Conservation (phyloP, 768 basidiomycete genomes). For the Baorangia bicolor region DNA sequence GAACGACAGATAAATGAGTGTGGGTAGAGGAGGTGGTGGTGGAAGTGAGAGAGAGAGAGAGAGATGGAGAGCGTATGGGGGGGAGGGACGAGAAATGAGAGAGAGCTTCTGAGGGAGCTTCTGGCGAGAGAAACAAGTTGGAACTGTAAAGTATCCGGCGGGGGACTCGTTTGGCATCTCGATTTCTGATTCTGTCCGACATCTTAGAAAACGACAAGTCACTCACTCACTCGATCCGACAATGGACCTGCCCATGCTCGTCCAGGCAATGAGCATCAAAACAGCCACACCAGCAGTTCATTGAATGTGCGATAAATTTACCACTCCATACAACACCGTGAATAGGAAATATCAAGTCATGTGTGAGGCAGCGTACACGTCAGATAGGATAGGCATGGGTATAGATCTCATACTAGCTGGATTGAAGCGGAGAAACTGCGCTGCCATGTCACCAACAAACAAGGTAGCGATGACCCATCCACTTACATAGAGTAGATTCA, state of each 20-base stretch:
- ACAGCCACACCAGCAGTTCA: too few species aligned
- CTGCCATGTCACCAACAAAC: conserved; percentile 8
- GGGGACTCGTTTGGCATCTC: conserved; percentile 15
- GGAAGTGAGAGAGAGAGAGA: conserved; percentile 4
- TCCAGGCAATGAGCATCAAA: too few species aligned
- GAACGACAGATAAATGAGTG: conserved; percentile 20
- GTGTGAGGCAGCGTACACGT: background rate
- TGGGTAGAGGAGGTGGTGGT: background rate
- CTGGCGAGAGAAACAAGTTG: conserved; percentile 1
- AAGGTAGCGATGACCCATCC: background rate
- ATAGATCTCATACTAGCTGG: background rate
- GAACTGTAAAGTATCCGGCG: background rate
- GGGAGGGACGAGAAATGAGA: background rate
- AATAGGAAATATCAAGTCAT: background rate
- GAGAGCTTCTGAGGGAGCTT: background rate
- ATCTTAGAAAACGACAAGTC: conserved; percentile 13
- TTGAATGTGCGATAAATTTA: background rate
- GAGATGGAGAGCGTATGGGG: background rate
- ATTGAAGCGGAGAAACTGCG: background rate
- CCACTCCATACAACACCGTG: background rate
- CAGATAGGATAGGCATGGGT: background rate
- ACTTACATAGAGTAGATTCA: conserved; percentile 9
- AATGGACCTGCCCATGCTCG: too few species aligned
- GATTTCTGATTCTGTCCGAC: conserved; percentile 15
- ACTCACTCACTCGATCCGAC: conserved; percentile 4